These are phyloP conservation scores for Stemphylium vesicarium DNA, from an alignment of 2,329 filamentous ascomycete species.

Conservation along the genomic window DNA sequence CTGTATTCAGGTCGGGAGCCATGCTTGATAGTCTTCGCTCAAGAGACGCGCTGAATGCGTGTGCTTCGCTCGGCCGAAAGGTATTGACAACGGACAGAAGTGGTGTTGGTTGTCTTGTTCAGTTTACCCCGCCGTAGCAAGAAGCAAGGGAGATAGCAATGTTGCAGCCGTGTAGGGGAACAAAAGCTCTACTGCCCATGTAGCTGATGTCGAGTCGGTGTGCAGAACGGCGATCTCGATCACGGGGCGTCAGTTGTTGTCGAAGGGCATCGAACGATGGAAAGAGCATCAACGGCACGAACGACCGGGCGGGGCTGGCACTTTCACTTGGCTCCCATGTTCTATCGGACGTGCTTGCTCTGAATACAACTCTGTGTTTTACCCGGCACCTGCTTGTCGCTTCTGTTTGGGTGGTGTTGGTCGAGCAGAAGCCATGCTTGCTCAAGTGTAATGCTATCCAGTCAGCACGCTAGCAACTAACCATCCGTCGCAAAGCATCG, in stretches of 20 bases:
- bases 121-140: conserved; percentile 14
- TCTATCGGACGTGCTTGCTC: conserved; percentile 7
- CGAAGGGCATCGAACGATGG: conserved; percentile 9
- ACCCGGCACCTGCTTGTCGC: conserved; percentile 13
- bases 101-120: background rate
- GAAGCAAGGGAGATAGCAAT: conserved; percentile 3
- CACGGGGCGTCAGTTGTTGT: conserved; percentile 5
- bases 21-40: conserved; percentile 39
- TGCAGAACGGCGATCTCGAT: conserved; percentile 11
- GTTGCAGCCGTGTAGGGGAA: background rate
- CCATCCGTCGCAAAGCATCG: background rate
- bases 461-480: conserved; percentile 22
- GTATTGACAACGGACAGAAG: background rate
- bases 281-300: conserved; percentile 17
- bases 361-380: conserved; percentile 6
- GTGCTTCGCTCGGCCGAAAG: background rate
- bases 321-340: conserved; percentile 21
- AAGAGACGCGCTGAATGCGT: conserved; percentile 14
- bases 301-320: conserved; percentile 21
- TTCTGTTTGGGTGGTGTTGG: conserved; percentile 20
- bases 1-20: conserved; percentile 58
- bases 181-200: background rate
- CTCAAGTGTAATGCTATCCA: conserved; percentile 18
- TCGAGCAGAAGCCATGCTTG: conserved; percentile 17
- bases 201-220: conserved; percentile 8